A percentile compares a stretch with the other conserved stretches of the same genome.
Evolutionary conservation across 2,329 filamentous ascomycete genomes (phyloP).

Genomic region (Alternaria sp.): DNA sequence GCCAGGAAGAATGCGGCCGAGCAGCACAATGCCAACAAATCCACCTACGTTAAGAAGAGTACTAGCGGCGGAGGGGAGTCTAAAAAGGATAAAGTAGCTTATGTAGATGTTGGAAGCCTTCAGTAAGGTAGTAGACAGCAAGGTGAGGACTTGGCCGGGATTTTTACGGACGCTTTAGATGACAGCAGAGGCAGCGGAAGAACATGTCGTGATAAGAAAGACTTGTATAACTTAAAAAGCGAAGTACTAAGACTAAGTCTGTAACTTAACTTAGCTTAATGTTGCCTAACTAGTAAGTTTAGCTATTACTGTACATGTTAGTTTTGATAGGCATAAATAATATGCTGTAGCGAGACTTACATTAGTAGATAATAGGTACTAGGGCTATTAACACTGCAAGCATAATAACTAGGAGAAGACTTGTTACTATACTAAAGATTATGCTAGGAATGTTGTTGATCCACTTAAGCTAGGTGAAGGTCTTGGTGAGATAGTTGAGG

Average conservation of each 20-base stretch:
- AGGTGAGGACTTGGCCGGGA: constrained; percentile 66
- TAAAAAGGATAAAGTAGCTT: constrained; percentile 92
- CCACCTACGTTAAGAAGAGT: constrained; percentile 78
- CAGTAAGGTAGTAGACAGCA: constrained; percentile 79
- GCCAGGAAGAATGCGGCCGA: constrained; percentile 69
- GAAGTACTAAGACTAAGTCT: too few relatives aligned
- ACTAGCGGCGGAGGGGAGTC: constrained; percentile 53
- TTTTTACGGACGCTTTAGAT: constrained; percentile 67
- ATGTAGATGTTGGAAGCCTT: constrained; percentile 94
- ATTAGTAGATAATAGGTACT: constrained; percentile 58
- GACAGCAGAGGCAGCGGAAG: constrained; percentile 75
- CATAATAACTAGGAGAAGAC: constrained; percentile 55
- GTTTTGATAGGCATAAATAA: too few relatives aligned
- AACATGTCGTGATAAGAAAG: constrained; percentile 85
- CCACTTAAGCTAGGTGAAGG: constrained; percentile 53
- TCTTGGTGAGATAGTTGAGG: constrained; percentile 54
- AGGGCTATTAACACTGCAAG: constrained; percentile 57
- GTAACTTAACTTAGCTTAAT: too few relatives aligned
- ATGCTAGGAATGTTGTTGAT: constrained; percentile 53
- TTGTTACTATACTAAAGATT: constrained; percentile 57
- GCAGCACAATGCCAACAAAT: constrained; percentile 82
- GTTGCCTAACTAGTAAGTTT: too few relatives aligned
- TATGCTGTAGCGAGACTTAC: too few relatives aligned
- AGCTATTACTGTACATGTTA: too few relatives aligned
- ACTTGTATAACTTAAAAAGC: constrained; percentile 90